These are phyloP conservation scores for Takashimella koratensis DNA, from an alignment of 1,284 basidiomycete species.

Conservation along the genomic window DNA sequence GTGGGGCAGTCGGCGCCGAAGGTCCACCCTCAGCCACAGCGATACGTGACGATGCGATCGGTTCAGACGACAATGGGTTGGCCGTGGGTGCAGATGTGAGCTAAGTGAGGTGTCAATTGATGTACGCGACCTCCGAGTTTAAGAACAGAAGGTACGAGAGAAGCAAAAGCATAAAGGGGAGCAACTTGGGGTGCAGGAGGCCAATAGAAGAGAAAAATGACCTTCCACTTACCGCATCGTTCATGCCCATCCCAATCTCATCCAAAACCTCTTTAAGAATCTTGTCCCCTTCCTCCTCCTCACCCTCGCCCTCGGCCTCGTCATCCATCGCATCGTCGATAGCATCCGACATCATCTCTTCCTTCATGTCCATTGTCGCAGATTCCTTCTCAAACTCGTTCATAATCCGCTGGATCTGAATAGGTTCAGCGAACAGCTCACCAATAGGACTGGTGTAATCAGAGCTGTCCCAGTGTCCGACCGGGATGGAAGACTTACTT, in stretches of 20 bases:
- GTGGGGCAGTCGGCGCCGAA: constrained; percentile 35
- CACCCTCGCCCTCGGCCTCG: constrained; percentile 76
- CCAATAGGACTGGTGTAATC: background rate
- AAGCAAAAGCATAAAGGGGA: background rate
- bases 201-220: too few species aligned
- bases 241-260: constrained; percentile 90
- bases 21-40: constrained; percentile 68
- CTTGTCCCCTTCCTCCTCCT: constrained; percentile 91
- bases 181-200: constrained; percentile 12
- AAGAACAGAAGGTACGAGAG: too few species aligned
- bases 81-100: constrained; percentile 77
- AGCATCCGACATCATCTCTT: constrained; percentile 99
- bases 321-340: constrained; percentile 99
- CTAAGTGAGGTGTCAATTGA: constrained; percentile 45
- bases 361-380: constrained; percentile 99
- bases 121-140: too few species aligned
- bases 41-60: constrained; percentile 63
- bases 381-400: constrained; percentile 97
- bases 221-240: constrained; percentile 68
- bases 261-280: constrained; percentile 95
- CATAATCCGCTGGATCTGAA: constrained; percentile 91
- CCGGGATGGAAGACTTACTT: constrained; percentile 34
- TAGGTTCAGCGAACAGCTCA: background rate
- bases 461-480: too few species aligned
- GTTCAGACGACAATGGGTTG: constrained; percentile 58